phyloP scores from a whole-genome alignment of 2,329 filamentous ascomycete species.

The Ceratocystis alfenasii region DNA sequence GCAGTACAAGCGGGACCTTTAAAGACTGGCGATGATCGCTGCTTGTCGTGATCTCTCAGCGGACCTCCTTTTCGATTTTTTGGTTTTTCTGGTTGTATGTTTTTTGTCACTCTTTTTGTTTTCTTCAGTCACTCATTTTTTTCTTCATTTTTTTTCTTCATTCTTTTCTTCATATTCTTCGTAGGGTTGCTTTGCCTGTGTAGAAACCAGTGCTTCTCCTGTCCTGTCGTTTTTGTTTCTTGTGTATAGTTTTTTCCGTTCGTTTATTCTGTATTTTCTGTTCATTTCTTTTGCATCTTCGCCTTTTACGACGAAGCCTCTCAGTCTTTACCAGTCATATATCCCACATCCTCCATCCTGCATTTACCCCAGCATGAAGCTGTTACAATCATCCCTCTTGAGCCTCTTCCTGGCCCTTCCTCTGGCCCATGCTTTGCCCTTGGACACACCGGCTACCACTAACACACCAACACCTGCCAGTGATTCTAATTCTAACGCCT shows the following conservation, averaged over 20 bases:
- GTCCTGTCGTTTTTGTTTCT: conserved; percentile 10
- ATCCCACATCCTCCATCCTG: neutral
- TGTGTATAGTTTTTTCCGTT: conserved; percentile 5
- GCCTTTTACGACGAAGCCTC: neutral
- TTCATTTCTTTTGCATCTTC: conserved; percentile 9
- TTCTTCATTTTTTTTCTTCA: neutral
- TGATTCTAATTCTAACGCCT: conserved; percentile 1
- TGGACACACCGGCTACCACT: neutral
- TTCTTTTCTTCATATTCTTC: neutral
- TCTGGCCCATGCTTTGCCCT: neutral
- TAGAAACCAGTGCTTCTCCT: neutral
- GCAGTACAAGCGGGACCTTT: conserved; percentile 2
- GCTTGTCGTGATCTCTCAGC: neutral
- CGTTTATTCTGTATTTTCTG: conserved; percentile 11
- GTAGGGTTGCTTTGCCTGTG: conserved; percentile 6
- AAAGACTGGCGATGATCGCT: conserved; percentile 2
- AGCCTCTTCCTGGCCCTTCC: conserved; percentile 5
- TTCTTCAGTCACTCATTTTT: neutral
- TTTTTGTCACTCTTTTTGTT: neutral
- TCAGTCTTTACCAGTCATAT: neutral
- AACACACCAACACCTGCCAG: neutral
- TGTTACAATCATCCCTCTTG: neutral
- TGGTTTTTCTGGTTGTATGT: neutral
- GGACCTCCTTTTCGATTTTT: neutral
- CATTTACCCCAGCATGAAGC: conserved; percentile 1